Percentiles rank a stretch among this genome's conserved stretches.
Evolutionary conservation across 257 asterid genomes (phyloP).

Genomic region (Vinca minor): DNA sequence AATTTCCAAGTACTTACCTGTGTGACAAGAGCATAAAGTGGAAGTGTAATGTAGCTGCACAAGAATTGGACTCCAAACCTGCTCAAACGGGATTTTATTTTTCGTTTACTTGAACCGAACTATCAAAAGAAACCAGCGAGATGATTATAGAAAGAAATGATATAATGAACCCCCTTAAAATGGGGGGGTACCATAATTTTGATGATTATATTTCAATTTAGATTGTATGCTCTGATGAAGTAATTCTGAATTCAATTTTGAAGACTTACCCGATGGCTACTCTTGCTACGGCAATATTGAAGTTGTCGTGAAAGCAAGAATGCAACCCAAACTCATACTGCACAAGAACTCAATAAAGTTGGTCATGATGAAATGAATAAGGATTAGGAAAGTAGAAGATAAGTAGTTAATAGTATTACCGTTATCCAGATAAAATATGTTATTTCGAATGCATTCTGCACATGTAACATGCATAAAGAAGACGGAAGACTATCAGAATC

Average conservation of each 20-base stretch:
- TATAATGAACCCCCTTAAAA: too few relatives aligned
- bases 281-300: slow-evolving; percentile 52
- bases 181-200: too few relatives aligned
- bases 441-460: slow-evolving; percentile 93
- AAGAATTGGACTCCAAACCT: slow-evolving; percentile 67
- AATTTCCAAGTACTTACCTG: slow-evolving; percentile 56
- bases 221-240: too few relatives aligned
- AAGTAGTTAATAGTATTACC: slow-evolving; percentile 39
- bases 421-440: slow-evolving; percentile 84
- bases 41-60: slow-evolving; percentile 94
- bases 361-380: neutral
- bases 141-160: too few relatives aligned
- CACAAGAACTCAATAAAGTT: slow-evolving; percentile 13
- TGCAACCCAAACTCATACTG: slow-evolving; percentile 87
- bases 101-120: neutral
- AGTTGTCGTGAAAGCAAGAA: slow-evolving; percentile 72
- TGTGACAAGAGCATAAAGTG: slow-evolving; percentile 88
- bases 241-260: too few relatives aligned
- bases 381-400: too few relatives aligned
- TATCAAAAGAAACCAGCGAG: neutral
- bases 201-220: too few relatives aligned
- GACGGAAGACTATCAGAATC: slow-evolving; percentile 8
- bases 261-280: slow-evolving; percentile 63
- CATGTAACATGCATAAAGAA: slow-evolving; percentile 9
- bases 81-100: slow-evolving; percentile 20